Conservation (phyloP, 163 green algal species). For the Scenedesmus sp. region DNA sequence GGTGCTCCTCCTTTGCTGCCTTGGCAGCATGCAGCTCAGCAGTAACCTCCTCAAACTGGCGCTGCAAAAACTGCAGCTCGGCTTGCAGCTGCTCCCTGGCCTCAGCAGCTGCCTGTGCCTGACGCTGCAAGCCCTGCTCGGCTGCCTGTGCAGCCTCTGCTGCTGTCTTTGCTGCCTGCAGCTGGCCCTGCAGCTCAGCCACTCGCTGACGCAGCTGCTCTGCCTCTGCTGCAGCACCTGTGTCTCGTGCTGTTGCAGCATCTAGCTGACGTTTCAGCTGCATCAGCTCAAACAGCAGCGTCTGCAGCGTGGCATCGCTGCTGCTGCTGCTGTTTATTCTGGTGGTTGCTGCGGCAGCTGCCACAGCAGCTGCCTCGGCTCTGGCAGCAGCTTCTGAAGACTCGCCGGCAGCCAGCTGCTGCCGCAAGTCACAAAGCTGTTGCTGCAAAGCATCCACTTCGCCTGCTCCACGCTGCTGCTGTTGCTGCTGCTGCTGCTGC, state of each 20-base stretch:
- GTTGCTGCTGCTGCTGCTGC: neutral
- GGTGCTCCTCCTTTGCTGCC: neutral
- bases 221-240: neutral
- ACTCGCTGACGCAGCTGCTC: neutral
- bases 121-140: neutral
- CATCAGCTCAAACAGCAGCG: neutral
- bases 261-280: slow-evolving; percentile 18
- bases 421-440: neutral
- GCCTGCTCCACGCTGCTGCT: neutral
- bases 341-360: neutral
- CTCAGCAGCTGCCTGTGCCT: neutral
- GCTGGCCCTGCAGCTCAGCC: slow-evolving; percentile 1
- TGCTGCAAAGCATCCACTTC: neutral
- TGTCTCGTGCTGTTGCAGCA: neutral
- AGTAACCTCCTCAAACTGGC: slow-evolving; percentile 30
- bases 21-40: slow-evolving; percentile 8
- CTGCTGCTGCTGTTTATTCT: neutral
- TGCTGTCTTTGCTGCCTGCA: neutral
- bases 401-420: slow-evolving; percentile 2
- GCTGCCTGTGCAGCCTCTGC: neutral
- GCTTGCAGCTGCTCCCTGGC: neutral
- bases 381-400: neutral
- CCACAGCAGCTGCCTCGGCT: neutral
- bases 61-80: slow-evolving; percentile 36
- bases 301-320: neutral